phyloP scores from a whole-genome alignment of 176 grass and related monocot species.

The Aegilops sharonensis region DNA sequence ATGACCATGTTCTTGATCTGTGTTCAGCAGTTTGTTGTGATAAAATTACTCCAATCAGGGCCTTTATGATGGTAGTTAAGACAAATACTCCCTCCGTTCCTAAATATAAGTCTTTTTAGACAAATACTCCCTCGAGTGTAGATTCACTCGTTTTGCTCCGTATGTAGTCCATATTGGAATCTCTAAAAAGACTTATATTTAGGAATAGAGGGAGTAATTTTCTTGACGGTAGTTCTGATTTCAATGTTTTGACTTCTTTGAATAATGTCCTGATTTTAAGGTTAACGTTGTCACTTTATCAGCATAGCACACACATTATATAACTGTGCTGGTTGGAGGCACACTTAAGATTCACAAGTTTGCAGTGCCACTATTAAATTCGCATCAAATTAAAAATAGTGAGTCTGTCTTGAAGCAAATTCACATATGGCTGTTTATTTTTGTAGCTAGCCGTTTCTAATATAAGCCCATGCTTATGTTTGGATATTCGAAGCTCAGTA shows the following conservation, averaged over 20 bases:
- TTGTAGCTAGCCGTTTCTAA: background rate
- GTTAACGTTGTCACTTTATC: background rate
- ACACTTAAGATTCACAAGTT: background rate
- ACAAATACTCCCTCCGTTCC: background rate
- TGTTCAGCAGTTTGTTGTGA: background rate
- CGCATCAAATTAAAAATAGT: background rate
- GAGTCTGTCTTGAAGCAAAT: background rate
- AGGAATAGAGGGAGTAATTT: background rate
- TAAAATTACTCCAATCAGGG: background rate
- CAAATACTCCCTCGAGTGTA: no score
- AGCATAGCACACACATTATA: background rate
- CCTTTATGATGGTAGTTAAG: background rate
- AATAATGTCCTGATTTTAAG: background rate
- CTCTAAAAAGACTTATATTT: no score
- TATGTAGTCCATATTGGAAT: no score
- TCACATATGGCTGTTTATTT: background rate
- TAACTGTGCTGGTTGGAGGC: background rate
- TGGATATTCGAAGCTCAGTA: background rate
- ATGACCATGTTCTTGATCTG: background rate
- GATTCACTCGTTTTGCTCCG: no score
- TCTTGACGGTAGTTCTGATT: background rate
- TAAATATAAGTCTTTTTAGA: no score
- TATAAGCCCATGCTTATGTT: background rate
- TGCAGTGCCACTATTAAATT: background rate
- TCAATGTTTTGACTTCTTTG: background rate